phyloP scores from a whole-genome alignment of 1,284 basidiomycete genomes.

The Chiua sp. region DNA sequence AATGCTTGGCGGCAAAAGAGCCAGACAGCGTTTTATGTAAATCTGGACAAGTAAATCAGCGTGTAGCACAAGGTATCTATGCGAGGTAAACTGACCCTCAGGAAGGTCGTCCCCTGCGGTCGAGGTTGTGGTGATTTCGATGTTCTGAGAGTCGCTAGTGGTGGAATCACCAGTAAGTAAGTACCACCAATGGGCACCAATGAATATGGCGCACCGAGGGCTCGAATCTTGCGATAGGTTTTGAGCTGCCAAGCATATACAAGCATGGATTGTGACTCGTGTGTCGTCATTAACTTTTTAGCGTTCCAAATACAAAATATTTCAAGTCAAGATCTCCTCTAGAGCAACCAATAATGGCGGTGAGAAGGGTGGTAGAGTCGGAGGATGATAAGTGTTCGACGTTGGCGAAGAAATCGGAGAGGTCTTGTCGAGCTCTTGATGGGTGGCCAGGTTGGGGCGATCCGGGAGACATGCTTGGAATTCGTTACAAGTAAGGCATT shows the following conservation, averaged over 20 bases:
- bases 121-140: not conserved
- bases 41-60: not conserved
- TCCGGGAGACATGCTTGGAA: not conserved
- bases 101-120: not conserved
- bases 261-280: not conserved
- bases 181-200: not conserved
- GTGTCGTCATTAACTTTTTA: not conserved
- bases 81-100: not conserved
- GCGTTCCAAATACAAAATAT: not conserved
- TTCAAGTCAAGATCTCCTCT: not conserved
- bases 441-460: not conserved
- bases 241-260: not conserved
- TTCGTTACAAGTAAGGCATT: not conserved
- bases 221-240: not conserved
- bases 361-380: not conserved
- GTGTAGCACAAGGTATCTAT: not conserved
- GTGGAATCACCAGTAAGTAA: not conserved
- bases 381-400: not conserved
- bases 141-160: not conserved
- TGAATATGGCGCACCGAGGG: not conserved
- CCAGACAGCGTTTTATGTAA: not conserved
- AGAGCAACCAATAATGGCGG: not conserved
- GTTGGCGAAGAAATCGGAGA: not conserved
- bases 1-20: not conserved
- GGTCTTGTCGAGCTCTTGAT: not conserved